Evolutionary conservation across 2,329 filamentous ascomycete genomes (phyloP), one percentile per base, ranked within the genome.

Genomic region (Graphium sp.): DNA sequence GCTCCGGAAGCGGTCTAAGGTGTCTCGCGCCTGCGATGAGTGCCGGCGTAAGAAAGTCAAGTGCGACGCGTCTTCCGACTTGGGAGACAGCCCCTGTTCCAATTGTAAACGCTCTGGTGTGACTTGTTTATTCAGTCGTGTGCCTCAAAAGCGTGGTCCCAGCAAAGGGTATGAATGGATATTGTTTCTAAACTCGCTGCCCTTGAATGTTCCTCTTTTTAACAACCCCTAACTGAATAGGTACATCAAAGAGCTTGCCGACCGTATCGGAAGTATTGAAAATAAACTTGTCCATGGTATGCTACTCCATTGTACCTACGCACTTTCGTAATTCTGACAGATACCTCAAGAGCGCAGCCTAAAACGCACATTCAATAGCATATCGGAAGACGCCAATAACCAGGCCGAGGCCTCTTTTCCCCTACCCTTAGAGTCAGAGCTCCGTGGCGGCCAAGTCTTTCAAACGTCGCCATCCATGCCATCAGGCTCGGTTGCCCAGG

Each of bases 161-260:
- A 89, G 78, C 45, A 93, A 92, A 65, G 84, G 84, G 64, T 81
- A 62, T 41, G 56, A 36, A 12, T 46, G 25, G 10, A 46, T 28
- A 19, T 7, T 32, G 19, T 6, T 34, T 12, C 23, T 29, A 31
- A 28, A n/a, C n/a, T 22, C 20, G 8, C 20, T 22, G 8, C 20
- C 20, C 20, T 22, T 22, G 10, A 20, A 18, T 39, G 16, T 27
- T 27, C 26, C 18, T 32, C 14, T 28, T 17, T 14, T 9, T 18
- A 18, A 8, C 21, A 30, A 30, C 30, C 19, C 18, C 36, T 41
- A 26, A 39, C 36, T 31, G 32, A 5, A n/a, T 41, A 81, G 75
- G 11, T 92, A 92, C 42, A 93, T 93, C 48, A 92, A 91, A 47
- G 83, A 92, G 48, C 65, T 93, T 14, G 82, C 83, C 15, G 83